phyloP scores from a whole-genome alignment of 805 yeast species.

The Novakomyces olei region DNA sequence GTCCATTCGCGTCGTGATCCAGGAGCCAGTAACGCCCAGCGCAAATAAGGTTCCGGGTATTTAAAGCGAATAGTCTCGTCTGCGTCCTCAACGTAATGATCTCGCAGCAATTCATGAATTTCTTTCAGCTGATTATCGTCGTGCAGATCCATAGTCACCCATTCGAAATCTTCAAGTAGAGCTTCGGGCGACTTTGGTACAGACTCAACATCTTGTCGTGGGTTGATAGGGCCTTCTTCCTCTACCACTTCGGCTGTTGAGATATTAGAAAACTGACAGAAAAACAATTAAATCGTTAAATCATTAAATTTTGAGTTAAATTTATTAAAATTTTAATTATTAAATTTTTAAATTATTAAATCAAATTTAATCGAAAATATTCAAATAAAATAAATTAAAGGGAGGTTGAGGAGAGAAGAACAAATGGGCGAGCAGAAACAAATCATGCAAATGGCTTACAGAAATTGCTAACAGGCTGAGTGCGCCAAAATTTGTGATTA shows the following conservation, averaged over 20 bases:
- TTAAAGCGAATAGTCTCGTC: slow-evolving; percentile 84
- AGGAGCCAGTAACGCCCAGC: slow-evolving; percentile 88
- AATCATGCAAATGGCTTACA: neutral
- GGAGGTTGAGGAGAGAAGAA: no score
- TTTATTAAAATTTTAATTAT: neutral
- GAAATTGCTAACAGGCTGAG: slow-evolving; percentile 77
- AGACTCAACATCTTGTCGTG: slow-evolving; percentile 41
- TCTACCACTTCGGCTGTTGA: slow-evolving; percentile 28
- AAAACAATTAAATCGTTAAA: no score
- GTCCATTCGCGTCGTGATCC: slow-evolving; percentile 83
- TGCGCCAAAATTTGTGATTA: slow-evolving; percentile 90
- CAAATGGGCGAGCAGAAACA: no score
- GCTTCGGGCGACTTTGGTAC: slow-evolving; percentile 51
- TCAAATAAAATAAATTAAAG: no score
- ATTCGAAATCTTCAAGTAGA: slow-evolving; percentile 59
- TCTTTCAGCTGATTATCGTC: slow-evolving; percentile 40
- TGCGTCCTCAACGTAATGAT: slow-evolving; percentile 83
- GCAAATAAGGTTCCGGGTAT: slow-evolving; percentile 58
- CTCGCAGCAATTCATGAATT: slow-evolving; percentile 57
- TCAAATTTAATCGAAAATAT: no score
- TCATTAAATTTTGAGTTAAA: neutral
- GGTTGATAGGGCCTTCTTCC: slow-evolving; percentile 66
- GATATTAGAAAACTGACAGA: no score
- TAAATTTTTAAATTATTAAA: no score
- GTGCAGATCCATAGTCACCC: slow-evolving; percentile 57